phyloP scores from a whole-genome alignment of 2,329 filamentous ascomycete species.

The Coniella vitis region DNA sequence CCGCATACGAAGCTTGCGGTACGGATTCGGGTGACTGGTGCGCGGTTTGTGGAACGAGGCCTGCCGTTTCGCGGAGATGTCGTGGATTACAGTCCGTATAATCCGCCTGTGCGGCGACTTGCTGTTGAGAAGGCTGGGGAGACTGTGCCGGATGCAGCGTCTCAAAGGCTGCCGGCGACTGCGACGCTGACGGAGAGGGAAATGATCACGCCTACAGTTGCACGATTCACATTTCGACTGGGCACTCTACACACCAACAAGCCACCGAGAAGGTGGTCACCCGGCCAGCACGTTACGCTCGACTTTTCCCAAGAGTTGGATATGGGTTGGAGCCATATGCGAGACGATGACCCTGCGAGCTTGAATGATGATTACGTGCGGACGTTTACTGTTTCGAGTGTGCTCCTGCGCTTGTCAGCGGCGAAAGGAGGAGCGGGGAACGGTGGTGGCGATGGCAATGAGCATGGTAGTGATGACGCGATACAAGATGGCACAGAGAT shows the following conservation, averaged over 20 bases:
- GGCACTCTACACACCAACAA: conserved; percentile 23
- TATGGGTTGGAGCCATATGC: conserved; percentile 75
- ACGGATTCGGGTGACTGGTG: conserved; percentile 54
- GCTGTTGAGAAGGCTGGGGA: conserved; percentile 42
- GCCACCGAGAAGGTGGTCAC: conserved; percentile 40
- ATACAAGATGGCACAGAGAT: conserved; percentile 40
- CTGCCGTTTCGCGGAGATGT: conserved; percentile 60
- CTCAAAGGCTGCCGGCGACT: conserved; percentile 19
- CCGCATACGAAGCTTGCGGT: conserved; percentile 68
- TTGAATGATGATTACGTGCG: conserved; percentile 80
- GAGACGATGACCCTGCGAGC: conserved; percentile 68
- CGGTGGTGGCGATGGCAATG: neutral
- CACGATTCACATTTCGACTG: conserved; percentile 54
- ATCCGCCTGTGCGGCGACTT: conserved; percentile 64
- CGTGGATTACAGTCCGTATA: conserved; percentile 67
- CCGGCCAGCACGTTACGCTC: conserved; percentile 74
- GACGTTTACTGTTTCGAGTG: conserved; percentile 73
- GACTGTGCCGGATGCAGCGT: neutral
- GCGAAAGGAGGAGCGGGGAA: conserved; percentile 8
- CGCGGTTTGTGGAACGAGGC: conserved; percentile 55
- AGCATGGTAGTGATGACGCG: conserved; percentile 16
- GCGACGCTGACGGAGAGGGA: conserved; percentile 55
- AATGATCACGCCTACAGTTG: conserved; percentile 58
- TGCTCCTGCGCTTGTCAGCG: conserved; percentile 27
- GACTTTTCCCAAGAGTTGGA: conserved; percentile 65